Percentiles rank a stretch among this genome's conserved stretches.
phyloP scores from a whole-genome alignment of 768 basidiomycete species.

The Rhodotorula diobovata region DNA sequence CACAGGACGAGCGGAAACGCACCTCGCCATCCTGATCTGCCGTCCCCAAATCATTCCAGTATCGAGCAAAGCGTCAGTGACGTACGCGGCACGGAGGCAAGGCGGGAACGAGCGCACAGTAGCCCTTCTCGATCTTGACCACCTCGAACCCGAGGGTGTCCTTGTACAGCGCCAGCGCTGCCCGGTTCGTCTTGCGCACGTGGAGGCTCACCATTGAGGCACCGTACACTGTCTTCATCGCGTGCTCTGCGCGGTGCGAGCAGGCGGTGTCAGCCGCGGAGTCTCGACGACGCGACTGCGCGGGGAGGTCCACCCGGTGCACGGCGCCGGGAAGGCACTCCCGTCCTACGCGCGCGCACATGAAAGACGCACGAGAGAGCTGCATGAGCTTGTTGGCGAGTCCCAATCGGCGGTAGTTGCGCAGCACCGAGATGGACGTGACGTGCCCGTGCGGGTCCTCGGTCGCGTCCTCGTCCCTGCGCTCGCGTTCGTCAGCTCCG shows the following conservation, averaged over 20 bases:
- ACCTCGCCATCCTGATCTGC: conserved; percentile 36
- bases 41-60: rapidly evolving
- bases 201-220: conserved; percentile 81
- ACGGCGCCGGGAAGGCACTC: too few relatives aligned
- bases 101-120: conserved; percentile 59
- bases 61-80: conserved; percentile 61
- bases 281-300: too few relatives aligned
- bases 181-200: conserved; percentile 90
- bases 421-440: conserved; percentile 89
- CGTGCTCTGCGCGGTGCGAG: conserved; percentile 60
- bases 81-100: too few relatives aligned
- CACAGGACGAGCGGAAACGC: not conserved
- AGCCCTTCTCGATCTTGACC: conserved; percentile 76
- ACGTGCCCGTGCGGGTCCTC: conserved; percentile 78
- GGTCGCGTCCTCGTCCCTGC: conserved; percentile 57
- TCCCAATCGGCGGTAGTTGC: conserved; percentile 84
- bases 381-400: conserved; percentile 91
- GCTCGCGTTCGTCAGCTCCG: not conserved
- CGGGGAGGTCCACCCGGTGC: too few relatives aligned
- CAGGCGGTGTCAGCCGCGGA: too few relatives aligned
- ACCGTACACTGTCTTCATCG: conserved; percentile 82
- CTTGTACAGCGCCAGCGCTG: conserved; percentile 79
- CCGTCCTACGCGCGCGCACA: too few relatives aligned
- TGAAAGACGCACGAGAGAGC: conserved; percentile 66
- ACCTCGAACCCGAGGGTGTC: conserved; percentile 87